A percentile compares a stretch with the other conserved stretches of the same genome.
Evolutionary conservation across 2,329 filamentous ascomycete genomes (phyloP).

Genomic region (Fusarium protoensiforme): DNA sequence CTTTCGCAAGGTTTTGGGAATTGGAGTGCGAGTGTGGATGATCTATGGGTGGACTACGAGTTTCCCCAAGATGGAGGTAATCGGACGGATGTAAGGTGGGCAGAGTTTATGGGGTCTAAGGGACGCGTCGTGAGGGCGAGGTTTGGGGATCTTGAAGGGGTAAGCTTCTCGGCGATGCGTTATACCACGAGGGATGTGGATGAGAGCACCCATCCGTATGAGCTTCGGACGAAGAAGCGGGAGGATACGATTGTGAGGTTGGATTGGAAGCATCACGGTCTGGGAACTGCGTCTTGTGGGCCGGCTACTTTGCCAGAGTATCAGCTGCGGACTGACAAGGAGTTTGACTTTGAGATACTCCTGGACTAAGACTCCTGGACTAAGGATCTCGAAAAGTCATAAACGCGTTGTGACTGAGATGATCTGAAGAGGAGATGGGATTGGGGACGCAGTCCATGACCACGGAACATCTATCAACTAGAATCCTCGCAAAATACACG

Average conservation of each 20-base stretch:
- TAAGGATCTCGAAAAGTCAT: constrained; percentile 27
- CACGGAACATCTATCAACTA: background rate
- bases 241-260: constrained; percentile 67
- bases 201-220: constrained; percentile 67
- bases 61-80: constrained; percentile 76
- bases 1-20: constrained; percentile 67
- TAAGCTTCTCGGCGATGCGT: constrained; percentile 66
- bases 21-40: constrained; percentile 59
- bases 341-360: constrained; percentile 53
- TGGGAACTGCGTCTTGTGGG: constrained; percentile 72
- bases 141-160: constrained; percentile 59
- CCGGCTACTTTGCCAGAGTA: constrained; percentile 64
- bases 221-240: constrained; percentile 60
- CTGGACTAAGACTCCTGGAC: constrained; percentile 57
- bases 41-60: constrained; percentile 71
- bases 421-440: background rate
- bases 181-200: constrained; percentile 67
- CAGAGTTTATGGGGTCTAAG: constrained; percentile 45
- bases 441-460: background rate
- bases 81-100: constrained; percentile 70
- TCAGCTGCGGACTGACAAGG: constrained; percentile 46
- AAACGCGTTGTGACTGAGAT: background rate
- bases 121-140: constrained; percentile 54
- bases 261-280: constrained; percentile 71
- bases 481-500: background rate